These are phyloP conservation scores for Colletotrichum cereale DNA, from an alignment of 2,329 filamentous ascomycete genomes.

Conservation along the genomic window DNA sequence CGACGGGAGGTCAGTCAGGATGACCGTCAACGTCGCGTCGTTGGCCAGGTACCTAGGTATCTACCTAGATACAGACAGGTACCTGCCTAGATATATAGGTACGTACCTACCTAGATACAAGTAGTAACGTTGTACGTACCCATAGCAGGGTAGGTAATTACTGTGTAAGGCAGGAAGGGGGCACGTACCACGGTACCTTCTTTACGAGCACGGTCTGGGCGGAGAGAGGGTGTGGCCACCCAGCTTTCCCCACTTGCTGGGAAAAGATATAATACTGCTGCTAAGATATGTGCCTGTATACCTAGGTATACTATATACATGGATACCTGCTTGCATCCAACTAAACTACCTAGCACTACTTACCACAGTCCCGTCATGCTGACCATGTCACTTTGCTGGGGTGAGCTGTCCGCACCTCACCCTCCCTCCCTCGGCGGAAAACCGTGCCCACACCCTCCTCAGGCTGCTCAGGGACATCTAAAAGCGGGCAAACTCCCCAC, in stretches of 20 bases:
- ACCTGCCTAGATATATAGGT: neutral
- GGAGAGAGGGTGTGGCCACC: conserved; percentile 27
- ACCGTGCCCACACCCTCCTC: neutral
- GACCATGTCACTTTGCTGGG: conserved; percentile 20
- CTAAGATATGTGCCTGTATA: neutral
- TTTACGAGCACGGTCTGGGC: conserved; percentile 24
- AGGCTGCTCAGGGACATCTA: conserved; percentile 11
- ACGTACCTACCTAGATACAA: neutral
- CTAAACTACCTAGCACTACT: neutral
- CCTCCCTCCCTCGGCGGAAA: conserved; percentile 4
- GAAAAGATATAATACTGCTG: conserved; percentile 8
- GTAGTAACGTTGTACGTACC: too few species aligned
- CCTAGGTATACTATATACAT: neutral
- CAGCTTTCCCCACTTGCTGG: conserved; percentile 21
- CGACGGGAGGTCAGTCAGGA: neutral
- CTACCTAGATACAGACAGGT: too few species aligned
- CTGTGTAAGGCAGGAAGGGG: neutral
- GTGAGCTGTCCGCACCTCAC: conserved; percentile 27
- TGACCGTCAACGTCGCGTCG: neutral
- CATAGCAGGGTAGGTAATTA: too few species aligned
- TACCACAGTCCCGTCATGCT: conserved; percentile 19
- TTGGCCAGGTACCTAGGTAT: neutral
- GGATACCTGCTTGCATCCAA: neutral
- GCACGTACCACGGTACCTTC: neutral
- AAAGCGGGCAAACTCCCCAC: neutral